Conservation (phyloP, 2,329 filamentous ascomycete genomes). For the Fusarium paranaense region DNA sequence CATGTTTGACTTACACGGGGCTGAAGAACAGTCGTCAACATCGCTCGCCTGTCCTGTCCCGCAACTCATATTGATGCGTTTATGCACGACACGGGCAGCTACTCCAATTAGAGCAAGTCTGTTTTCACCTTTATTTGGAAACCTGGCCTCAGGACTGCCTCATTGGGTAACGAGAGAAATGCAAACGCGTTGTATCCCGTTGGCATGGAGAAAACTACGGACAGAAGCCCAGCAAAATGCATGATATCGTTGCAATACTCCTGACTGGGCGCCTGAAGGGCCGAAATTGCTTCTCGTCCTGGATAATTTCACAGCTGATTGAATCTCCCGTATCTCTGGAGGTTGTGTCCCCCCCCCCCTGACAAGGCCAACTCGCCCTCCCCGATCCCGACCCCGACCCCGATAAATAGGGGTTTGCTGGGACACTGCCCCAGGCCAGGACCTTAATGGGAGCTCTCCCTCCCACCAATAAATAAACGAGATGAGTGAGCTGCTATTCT, state of each 20-base stretch:
- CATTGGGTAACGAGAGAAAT: not conserved
- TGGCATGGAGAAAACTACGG: not conserved
- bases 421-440: constrained; percentile 17
- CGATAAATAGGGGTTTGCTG: not conserved
- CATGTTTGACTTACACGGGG: constrained; percentile 9
- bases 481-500: constrained; percentile 31
- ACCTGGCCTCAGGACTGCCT: not conserved
- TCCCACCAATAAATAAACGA: constrained; percentile 38
- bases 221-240: not conserved
- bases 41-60: not conserved
- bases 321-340: constrained; percentile 22
- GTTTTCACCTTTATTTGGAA: not conserved
- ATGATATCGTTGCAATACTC: constrained; percentile 10
- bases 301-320: constrained; percentile 36
- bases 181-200: not conserved
- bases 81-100: not conserved
- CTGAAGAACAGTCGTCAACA: not conserved
- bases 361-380: constrained; percentile 18
- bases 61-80: not conserved
- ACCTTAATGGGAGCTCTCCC: constrained; percentile 19
- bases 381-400: not conserved
- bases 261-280: constrained; percentile 24
- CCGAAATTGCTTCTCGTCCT: constrained; percentile 40
- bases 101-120: not conserved
- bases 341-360: constrained; percentile 16